These are phyloP conservation scores for Capronia coronata DNA, from an alignment of 2,329 filamentous ascomycete genomes.

Conservation along the genomic window DNA sequence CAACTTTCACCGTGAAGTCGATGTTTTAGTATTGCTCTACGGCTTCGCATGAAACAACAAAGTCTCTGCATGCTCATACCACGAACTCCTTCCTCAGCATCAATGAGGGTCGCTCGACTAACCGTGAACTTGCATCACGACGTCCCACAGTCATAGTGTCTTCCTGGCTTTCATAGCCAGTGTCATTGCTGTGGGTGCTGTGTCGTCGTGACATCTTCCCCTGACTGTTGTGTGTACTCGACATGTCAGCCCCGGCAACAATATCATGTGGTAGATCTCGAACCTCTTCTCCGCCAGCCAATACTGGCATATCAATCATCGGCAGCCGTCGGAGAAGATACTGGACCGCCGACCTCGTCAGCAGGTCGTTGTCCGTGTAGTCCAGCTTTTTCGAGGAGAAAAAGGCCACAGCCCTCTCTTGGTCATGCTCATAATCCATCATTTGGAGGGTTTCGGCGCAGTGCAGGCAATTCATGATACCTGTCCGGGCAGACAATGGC, in stretches of 20 bases:
- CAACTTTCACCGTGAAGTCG: too few species aligned
- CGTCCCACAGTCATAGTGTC: slow-evolving; percentile 15
- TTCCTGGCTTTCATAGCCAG: slow-evolving; percentile 36
- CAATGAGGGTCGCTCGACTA: not conserved
- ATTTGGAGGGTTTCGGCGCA: slow-evolving; percentile 55
- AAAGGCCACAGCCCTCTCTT: slow-evolving; percentile 31
- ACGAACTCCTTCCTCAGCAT: not conserved
- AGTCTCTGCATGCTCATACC: not conserved
- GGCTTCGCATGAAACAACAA: too few species aligned
- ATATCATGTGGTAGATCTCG: slow-evolving; percentile 15
- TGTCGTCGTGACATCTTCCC: slow-evolving; percentile 24
- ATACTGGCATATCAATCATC: slow-evolving; percentile 8
- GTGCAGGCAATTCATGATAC: slow-evolving; percentile 53
- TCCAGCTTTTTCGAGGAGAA: slow-evolving; percentile 32
- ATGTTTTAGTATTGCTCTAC: too few species aligned
- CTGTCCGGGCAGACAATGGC: slow-evolving; percentile 43
- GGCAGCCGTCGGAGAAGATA: slow-evolving; percentile 23
- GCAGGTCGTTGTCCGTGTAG: slow-evolving; percentile 27
- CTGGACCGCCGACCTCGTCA: slow-evolving; percentile 22
- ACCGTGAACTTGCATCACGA: slow-evolving; percentile 5
- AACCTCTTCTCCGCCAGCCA: slow-evolving; percentile 22
- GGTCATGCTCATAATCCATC: slow-evolving; percentile 36
- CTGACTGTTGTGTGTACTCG: slow-evolving; percentile 10
- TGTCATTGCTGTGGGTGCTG: slow-evolving; percentile 36
- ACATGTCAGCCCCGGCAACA: slow-evolving; percentile 17